These are phyloP conservation scores for Gaertneriomyces sp. DNA, from an alignment of 192 early-diverging fungal species.

Conservation along the genomic window DNA sequence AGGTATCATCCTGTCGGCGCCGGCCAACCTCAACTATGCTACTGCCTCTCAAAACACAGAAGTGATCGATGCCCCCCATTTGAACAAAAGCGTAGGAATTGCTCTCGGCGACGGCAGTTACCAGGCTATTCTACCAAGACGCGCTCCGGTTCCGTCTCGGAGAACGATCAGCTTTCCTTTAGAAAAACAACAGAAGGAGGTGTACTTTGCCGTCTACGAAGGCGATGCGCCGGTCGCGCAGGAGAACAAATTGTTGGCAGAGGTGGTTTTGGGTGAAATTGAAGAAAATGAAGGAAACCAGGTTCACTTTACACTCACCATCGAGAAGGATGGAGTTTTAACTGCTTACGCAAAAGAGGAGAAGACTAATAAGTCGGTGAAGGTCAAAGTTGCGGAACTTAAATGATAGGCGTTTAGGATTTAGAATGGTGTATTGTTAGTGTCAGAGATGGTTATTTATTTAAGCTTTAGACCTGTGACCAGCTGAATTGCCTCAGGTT, in stretches of 20 bases:
- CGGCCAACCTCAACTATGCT: constrained; percentile 41
- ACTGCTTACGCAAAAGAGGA: constrained; percentile 40
- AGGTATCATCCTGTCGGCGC: constrained; percentile 59
- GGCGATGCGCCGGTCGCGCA: constrained; percentile 58
- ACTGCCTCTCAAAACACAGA: constrained; percentile 52
- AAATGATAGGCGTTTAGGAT: neutral
- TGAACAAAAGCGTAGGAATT: constrained; percentile 75
- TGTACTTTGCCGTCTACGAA: constrained; percentile 82
- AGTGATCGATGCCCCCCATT: constrained; percentile 60
- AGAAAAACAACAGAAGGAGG: constrained; percentile 60
- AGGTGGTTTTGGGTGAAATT: constrained; percentile 60
- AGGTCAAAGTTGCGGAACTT: constrained; percentile 18
- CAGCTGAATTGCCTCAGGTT: constrained; percentile 7
- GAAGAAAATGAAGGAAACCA: constrained; percentile 39
- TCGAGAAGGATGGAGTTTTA: constrained; percentile 44
- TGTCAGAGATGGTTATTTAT: neutral
- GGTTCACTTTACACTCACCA: constrained; percentile 44
- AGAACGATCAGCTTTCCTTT: constrained; percentile 71
- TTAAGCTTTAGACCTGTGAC: neutral
- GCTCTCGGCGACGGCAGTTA: constrained; percentile 68
- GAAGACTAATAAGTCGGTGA: constrained; percentile 11
- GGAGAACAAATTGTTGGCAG: constrained; percentile 59
- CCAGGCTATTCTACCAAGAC: constrained; percentile 72
- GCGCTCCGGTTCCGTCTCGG: constrained; percentile 81
- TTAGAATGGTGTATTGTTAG: neutral